Base-by-base conservation (phyloP, 805 yeast species). In the Ogataea sp. region DNA sequence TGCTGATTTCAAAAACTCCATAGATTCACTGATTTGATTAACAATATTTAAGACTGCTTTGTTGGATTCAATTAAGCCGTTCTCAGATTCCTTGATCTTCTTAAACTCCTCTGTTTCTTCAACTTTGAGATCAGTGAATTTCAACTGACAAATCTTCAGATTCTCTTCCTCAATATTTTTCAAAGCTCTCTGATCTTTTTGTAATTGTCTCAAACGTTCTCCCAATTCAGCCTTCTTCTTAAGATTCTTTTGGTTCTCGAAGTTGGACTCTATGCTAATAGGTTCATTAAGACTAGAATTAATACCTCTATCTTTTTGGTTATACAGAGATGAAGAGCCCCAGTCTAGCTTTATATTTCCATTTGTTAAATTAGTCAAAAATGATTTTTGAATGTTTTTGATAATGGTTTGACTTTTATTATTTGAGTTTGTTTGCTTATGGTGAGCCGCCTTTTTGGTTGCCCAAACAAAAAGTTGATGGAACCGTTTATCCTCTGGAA, bases 401-500 rank as follows among this genome's bases (percentile, higher is more conserved):
- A 87, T 82, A 29, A 80, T 70, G 39, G 68, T 69, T 52, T 69
- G 72, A 15, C 48, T 42, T 9, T 20, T 35, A 36, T 39, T 32
- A 32, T 51, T 30, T 37, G 46, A 25, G 46, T 49, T 31, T 43
- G 41, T 38, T 11, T 14, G 6, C 16, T 32, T 14, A 27, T 47
- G 40, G 29, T 46, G 43, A 45, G 49, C 30, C 47, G 55, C 37
- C 48, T 80, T 67, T 43, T 73, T 73, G 25, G 76, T 67, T 45
- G 84, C 75, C 93, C 90, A 83, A 2, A 74, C 64, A 35, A 83
- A 53, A 21, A 84, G 54, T 50, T 81, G 87, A 45, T 81, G 67
- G 81, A 84, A 77, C 45, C 77, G 68, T 48, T 79, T 82, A 2
- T 89, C 87, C 37, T 78, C 89, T 0, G 90, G 84, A 30, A 80